A percentile compares a stretch with the other conserved stretches of the same genome.
Evolutionary conservation across 2,329 filamentous ascomycete species (phyloP).

Genomic region (Pseudogymnoascus sp.): DNA sequence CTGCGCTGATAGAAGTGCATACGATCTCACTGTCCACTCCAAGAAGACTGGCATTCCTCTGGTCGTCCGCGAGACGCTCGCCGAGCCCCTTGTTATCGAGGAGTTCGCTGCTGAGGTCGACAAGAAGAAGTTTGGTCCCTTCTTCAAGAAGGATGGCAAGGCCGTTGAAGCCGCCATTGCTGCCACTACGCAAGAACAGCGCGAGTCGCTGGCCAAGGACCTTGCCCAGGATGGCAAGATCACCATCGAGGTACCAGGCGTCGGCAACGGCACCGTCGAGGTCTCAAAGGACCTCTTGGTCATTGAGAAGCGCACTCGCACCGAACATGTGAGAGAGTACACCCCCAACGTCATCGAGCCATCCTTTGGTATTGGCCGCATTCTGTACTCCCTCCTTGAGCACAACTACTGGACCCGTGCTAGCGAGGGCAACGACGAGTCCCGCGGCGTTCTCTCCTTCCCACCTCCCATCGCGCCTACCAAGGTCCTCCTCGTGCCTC

Average conservation of each 20-base stretch:
- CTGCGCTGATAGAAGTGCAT: slow-evolving; percentile 90
- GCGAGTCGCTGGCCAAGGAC: slow-evolving; percentile 69
- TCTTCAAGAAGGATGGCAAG: slow-evolving; percentile 92
- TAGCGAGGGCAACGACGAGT: slow-evolving; percentile 64
- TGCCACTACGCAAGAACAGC: slow-evolving; percentile 68
- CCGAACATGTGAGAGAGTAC: slow-evolving; percentile 81
- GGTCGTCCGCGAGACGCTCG: slow-evolving; percentile 72
- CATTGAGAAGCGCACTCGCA: slow-evolving; percentile 75
- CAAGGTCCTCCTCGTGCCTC: slow-evolving; percentile 85
- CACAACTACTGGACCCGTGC: slow-evolving; percentile 88
- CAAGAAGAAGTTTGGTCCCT: slow-evolving; percentile 92
- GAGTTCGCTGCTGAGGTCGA: slow-evolving; percentile 84
- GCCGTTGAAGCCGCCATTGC: slow-evolving; percentile 72
- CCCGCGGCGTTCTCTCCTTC: slow-evolving; percentile 74
- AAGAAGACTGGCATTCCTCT: slow-evolving; percentile 86
- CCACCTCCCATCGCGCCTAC: slow-evolving; percentile 77
- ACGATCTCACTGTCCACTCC: slow-evolving; percentile 85
- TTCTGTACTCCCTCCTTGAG: slow-evolving; percentile 87
- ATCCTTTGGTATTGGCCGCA: slow-evolving; percentile 93
- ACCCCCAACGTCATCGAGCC: slow-evolving; percentile 95
- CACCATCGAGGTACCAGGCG: slow-evolving; percentile 61
- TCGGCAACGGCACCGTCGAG: slow-evolving; percentile 66
- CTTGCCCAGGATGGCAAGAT: slow-evolving; percentile 69
- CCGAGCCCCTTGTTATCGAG: slow-evolving; percentile 70
- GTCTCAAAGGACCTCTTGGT: slow-evolving; percentile 70